Conservation (phyloP, 805 yeast genomes). For the Clavispora fructus region DNA sequence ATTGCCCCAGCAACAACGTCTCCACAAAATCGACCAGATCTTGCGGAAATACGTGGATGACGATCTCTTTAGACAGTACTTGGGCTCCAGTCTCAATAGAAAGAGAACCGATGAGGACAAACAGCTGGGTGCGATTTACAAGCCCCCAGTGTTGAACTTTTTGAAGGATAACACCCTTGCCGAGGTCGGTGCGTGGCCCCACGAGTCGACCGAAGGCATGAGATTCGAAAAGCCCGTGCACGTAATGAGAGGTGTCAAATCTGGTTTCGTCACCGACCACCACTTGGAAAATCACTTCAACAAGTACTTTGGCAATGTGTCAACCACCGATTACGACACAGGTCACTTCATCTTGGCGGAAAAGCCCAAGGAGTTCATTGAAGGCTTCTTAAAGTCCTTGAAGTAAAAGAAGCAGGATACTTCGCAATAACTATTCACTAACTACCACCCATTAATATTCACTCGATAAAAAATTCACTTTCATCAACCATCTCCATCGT, state of each 20-base stretch:
- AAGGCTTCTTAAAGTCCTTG: not conserved
- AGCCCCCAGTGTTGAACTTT: conserved; percentile 13
- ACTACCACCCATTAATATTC: too few relatives aligned
- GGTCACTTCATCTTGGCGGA: conserved; percentile 41
- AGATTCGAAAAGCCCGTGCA: conserved; percentile 30
- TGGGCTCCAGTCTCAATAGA: conserved; percentile 33
- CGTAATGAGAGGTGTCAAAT: conserved; percentile 40
- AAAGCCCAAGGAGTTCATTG: conserved; percentile 27
- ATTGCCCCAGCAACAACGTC: conserved; percentile 12
- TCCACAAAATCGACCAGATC: conserved; percentile 15
- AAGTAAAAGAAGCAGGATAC: not conserved
- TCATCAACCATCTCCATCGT: too few relatives aligned
- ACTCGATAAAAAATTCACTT: too few relatives aligned
- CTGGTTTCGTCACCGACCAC: conserved; percentile 35
- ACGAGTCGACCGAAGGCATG: conserved; percentile 7
- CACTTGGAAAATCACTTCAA: conserved; percentile 18
- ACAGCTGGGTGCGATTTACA: conserved; percentile 7
- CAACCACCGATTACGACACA: conserved; percentile 18
- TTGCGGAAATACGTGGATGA: conserved; percentile 21
- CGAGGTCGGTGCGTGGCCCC: conserved; percentile 14
- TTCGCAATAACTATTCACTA: too few relatives aligned
- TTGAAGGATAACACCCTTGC: conserved; percentile 7
- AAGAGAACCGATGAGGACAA: conserved; percentile 13
- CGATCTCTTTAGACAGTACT: conserved; percentile 27
- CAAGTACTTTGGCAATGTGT: conserved; percentile 20